These are phyloP conservation scores for Candida qinlingensis DNA, from an alignment of 805 yeast species.

Conservation along the genomic window DNA sequence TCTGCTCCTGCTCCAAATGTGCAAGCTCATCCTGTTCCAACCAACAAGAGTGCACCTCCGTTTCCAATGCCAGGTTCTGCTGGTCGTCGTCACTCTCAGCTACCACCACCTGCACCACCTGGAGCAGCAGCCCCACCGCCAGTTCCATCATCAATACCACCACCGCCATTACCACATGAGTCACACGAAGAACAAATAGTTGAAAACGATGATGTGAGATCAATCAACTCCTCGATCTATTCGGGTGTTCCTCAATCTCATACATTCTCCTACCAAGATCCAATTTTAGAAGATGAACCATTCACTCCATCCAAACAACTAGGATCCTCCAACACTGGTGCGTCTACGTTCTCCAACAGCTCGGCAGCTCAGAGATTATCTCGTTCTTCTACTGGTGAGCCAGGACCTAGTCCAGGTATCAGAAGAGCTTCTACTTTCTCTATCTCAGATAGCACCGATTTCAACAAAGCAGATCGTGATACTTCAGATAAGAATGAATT, in stretches of 20 bases:
- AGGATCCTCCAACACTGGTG: slow-evolving; percentile 3
- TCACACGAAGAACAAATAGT: slow-evolving; percentile 2
- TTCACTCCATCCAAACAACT: slow-evolving; percentile 5
- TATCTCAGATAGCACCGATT: not conserved
- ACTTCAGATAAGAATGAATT: slow-evolving; percentile 21
- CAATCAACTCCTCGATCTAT: slow-evolving; percentile 6
- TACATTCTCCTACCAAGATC: not conserved
- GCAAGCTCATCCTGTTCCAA: slow-evolving; percentile 7
- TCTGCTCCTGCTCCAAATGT: slow-evolving; percentile 5
- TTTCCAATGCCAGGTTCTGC: not conserved
- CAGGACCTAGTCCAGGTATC: slow-evolving; percentile 5
- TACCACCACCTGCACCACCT: not conserved
- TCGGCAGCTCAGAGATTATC: slow-evolving; percentile 8
- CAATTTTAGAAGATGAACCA: slow-evolving; percentile 1
- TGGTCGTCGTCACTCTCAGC: not conserved
- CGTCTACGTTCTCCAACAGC: slow-evolving; percentile 1
- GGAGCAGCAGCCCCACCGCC: not conserved
- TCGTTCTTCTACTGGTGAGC: slow-evolving; percentile 8
- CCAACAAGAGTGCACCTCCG: not conserved
- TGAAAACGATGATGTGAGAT: slow-evolving; percentile 3
- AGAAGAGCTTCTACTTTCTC: slow-evolving; percentile 18
- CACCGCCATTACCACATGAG: slow-evolving; percentile 4
- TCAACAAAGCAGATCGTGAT: not conserved
- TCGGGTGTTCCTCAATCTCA: slow-evolving; percentile 1
- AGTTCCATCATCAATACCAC: slow-evolving; percentile 3